Evolutionary conservation across 345 rosid genomes (phyloP).

Genomic region (Eucalyptus victrix): DNA sequence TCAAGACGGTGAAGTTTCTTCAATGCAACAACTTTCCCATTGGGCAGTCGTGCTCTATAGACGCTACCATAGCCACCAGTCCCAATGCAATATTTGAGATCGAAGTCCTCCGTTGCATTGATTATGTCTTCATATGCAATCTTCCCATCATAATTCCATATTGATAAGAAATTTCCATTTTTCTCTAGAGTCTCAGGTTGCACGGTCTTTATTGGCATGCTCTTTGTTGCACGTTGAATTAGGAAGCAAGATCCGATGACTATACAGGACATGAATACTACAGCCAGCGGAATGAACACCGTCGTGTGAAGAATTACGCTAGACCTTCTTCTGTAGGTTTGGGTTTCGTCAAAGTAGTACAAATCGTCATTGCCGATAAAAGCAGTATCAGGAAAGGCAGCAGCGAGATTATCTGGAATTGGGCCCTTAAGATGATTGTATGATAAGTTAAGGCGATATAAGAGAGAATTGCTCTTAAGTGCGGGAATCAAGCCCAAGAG

Average conservation of each 20-base stretch:
- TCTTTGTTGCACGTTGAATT: rapidly evolving
- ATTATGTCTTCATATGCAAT: conserved; percentile 1
- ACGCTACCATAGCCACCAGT: conserved; percentile 9
- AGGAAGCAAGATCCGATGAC: background rate
- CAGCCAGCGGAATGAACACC: background rate
- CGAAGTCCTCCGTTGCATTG: conserved; percentile 1
- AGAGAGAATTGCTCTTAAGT: rapidly evolving
- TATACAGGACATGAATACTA: rapidly evolving
- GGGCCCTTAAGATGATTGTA: background rate
- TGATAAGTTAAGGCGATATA: background rate
- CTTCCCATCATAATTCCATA: conserved; percentile 1
- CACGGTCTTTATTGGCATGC: background rate
- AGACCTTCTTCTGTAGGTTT: background rate
- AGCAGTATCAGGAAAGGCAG: background rate
- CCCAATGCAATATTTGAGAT: conserved; percentile 9
- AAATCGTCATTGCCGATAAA: background rate
- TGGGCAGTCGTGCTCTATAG: background rate
- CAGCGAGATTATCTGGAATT: rapidly evolving
- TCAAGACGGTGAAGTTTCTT: conserved; percentile 1
- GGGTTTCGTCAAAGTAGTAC: background rate
- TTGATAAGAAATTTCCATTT: background rate
- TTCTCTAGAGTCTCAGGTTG: background rate
- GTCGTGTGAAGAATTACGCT: rapidly evolving
- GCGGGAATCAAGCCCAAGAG: background rate
- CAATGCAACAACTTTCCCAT: background rate